Evolutionary conservation across 495 filamentous ascomycete species (phyloP).

Genomic region (Chlorociboria aeruginascens): DNA sequence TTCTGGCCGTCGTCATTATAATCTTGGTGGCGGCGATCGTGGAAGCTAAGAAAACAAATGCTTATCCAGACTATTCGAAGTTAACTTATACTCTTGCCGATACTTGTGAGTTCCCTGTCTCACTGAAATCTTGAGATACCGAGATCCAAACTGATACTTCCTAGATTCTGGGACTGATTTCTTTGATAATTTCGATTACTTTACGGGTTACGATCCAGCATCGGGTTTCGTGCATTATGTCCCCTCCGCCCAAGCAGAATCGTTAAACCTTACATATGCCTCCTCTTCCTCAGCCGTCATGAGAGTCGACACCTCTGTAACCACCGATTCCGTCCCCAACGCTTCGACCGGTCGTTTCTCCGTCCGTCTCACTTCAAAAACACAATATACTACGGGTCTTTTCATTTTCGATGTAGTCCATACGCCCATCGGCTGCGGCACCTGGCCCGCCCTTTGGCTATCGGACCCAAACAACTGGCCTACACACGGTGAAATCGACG

Average conservation of each 20-base stretch:
- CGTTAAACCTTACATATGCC: conserved; percentile 40
- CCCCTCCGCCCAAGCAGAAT: conserved; percentile 17
- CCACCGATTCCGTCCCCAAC: conserved; percentile 20
- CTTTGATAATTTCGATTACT: conserved; percentile 42
- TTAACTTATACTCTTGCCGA: conserved; percentile 40
- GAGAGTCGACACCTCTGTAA: conserved; percentile 34
- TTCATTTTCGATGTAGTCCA: conserved; percentile 39
- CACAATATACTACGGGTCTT: conserved; percentile 26
- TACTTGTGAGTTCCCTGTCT: conserved; percentile 25
- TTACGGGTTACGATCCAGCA: conserved; percentile 38
- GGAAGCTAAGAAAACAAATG: conserved; percentile 30
- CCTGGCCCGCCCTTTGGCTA: conserved; percentile 42
- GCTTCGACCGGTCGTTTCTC: conserved; percentile 36
- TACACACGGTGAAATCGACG: conserved; percentile 56
- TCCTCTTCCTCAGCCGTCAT: conserved; percentile 35
- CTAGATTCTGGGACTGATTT: conserved; percentile 33
- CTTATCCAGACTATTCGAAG: conserved; percentile 41
- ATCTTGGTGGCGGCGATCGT: conserved; percentile 43
- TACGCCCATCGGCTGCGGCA: conserved; percentile 28
- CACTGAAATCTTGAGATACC: background rate
- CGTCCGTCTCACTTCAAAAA: conserved; percentile 41
- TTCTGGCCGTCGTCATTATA: conserved; percentile 32
- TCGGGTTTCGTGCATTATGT: conserved; percentile 40
- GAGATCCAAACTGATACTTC: background rate
- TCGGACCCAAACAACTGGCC: conserved; percentile 51